Conservation (phyloP, 1,139 yeast genomes). For the Hansenula sp. region DNA sequence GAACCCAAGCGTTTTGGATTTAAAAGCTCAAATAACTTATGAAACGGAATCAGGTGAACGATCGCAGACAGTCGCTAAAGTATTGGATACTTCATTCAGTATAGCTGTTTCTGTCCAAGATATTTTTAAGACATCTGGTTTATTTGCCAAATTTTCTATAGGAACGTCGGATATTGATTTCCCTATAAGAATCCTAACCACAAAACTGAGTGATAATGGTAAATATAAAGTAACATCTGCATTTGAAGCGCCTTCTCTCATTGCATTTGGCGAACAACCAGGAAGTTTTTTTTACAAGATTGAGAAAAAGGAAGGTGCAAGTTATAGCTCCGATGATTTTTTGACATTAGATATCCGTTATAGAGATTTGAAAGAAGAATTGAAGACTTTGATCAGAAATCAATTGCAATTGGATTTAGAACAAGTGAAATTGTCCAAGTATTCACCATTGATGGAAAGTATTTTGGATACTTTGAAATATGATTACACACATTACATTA, state of each 20-base stretch:
- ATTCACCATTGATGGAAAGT: background rate
- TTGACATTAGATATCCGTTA: slow-evolving; percentile 43
- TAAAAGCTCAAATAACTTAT: slow-evolving; percentile 33
- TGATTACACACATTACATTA: slow-evolving; percentile 1
- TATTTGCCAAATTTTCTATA: slow-evolving; percentile 66
- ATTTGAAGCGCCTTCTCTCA: slow-evolving; percentile 29
- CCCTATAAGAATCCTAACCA: slow-evolving; percentile 54
- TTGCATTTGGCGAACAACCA: slow-evolving; percentile 70
- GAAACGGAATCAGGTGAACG: slow-evolving; percentile 14
- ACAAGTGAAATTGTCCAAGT: slow-evolving; percentile 2
- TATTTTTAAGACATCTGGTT: slow-evolving; percentile 50
- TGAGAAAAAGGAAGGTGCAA: slow-evolving; percentile 17
- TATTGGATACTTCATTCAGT: slow-evolving; percentile 48
- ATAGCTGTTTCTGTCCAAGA: slow-evolving; percentile 77
- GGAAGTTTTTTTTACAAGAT: slow-evolving; percentile 58
- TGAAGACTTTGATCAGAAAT: slow-evolving; percentile 25
- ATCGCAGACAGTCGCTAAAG: slow-evolving; percentile 25
- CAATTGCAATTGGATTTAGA: slow-evolving; percentile 9
- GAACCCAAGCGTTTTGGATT: slow-evolving; percentile 18
- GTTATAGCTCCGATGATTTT: slow-evolving; percentile 30
- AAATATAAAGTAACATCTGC: slow-evolving; percentile 37
- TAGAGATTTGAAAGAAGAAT: slow-evolving; percentile 42
- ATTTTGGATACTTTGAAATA: background rate
- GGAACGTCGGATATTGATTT: slow-evolving; percentile 49
- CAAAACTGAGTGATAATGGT: slow-evolving; percentile 36